phyloP scores from a whole-genome alignment of 495 filamentous ascomycete genomes.

The Amphirosellinia nigrospora region DNA sequence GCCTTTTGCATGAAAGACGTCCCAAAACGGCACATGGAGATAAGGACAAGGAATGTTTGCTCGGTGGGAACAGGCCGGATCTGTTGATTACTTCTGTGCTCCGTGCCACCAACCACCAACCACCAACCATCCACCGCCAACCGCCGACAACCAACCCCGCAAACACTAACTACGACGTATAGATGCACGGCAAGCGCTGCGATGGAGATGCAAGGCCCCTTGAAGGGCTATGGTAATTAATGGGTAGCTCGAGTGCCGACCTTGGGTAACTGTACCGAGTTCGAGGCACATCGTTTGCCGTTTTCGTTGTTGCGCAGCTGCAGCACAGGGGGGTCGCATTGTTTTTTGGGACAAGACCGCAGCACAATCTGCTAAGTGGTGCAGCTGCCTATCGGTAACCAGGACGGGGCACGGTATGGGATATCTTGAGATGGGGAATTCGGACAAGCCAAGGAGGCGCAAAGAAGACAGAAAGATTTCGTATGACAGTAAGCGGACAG shows the following conservation, averaged over 20 bases:
- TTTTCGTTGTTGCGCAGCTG: constrained; percentile 16
- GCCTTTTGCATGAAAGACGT: neutral
- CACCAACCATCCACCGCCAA: neutral
- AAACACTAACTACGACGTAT: constrained; percentile 13
- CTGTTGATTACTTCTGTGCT: constrained; percentile 3
- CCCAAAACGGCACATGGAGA: constrained; percentile 17
- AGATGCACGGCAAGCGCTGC: constrained; percentile 1
- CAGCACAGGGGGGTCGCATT: constrained; percentile 13
- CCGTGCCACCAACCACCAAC: neutral
- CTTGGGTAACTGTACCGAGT: neutral
- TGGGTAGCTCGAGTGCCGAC: neutral
- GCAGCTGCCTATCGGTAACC: neutral
- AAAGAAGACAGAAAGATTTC: neutral
- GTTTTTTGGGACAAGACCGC: constrained; percentile 9
- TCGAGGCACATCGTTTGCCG: constrained; percentile 8
- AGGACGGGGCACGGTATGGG: neutral
- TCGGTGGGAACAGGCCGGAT: constrained; percentile 6
- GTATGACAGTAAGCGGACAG: constrained; percentile 16
- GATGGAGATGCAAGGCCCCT: constrained; percentile 9
- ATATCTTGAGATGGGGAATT: constrained; percentile 1
- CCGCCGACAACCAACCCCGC: constrained; percentile 1
- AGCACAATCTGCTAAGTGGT: neutral
- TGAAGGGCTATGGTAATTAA: neutral
- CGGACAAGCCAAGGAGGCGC: neutral
- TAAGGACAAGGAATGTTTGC: constrained; percentile 1